Conservation (phyloP, 2,329 filamentous ascomycete genomes). For the Alternaria sp. region DNA sequence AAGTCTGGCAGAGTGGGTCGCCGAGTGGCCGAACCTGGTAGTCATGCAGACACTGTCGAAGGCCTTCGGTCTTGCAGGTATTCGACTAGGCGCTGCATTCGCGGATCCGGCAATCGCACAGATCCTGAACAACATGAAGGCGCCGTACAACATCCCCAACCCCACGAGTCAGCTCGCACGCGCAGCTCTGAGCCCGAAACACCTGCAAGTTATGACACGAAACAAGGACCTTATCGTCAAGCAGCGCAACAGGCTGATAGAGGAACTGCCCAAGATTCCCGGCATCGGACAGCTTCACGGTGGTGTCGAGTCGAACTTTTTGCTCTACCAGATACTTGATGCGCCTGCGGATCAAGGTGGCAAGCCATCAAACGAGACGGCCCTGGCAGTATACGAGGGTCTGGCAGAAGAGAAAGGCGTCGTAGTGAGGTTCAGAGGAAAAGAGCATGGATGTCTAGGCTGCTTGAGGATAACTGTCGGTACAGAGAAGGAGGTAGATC, state of each 20-base stretch:
- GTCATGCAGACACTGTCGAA: constrained; percentile 99
- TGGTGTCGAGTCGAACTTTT: constrained; percentile 84
- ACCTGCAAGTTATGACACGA: constrained; percentile 75
- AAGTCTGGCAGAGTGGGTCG: constrained; percentile 89
- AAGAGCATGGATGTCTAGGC: constrained; percentile 87
- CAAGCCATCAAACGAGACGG: constrained; percentile 79
- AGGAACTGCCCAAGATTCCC: constrained; percentile 75
- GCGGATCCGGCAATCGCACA: constrained; percentile 76
- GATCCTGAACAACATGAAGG: constrained; percentile 91
- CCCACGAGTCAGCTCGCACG: constrained; percentile 84
- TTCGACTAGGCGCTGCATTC: constrained; percentile 88
- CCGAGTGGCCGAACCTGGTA: constrained; percentile 92
- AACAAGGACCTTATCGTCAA: constrained; percentile 75
- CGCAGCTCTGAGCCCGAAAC: constrained; percentile 72
- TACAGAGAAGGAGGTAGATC: constrained; percentile 83
- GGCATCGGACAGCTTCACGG: constrained; percentile 85
- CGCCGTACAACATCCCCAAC: constrained; percentile 93
- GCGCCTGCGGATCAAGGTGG: constrained; percentile 63
- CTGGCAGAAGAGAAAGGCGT: constrained; percentile 89
- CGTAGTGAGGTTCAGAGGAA: constrained; percentile 91
- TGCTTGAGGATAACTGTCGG: constrained; percentile 93
- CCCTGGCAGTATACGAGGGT: constrained; percentile 81
- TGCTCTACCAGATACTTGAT: constrained; percentile 89
- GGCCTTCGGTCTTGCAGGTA: constrained; percentile 94
- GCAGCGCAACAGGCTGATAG: constrained; percentile 80